Evolutionary conservation across 2,329 filamentous ascomycete species (phyloP), one percentile per base, ranked within the genome.

Genomic region (Drechslerella dactyloides): DNA sequence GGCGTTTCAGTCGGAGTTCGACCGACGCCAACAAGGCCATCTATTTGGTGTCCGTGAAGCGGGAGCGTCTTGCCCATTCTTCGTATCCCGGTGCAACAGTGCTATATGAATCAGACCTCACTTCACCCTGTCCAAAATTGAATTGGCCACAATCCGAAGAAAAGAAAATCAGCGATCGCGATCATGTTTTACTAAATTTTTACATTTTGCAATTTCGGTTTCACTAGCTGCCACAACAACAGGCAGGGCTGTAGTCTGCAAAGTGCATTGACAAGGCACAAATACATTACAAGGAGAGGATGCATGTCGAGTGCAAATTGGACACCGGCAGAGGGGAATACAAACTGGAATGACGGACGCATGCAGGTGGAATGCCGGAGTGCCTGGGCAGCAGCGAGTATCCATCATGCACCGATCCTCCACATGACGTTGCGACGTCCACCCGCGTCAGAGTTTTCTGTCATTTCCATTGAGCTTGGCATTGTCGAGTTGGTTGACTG

Each of bases 351-450:
- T 65, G 21, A 56, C 60, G 60, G 68, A 65, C 53, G 68, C 68
- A 59, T 65, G 60, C 60, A 65, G 68, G 59, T 50, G 48, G 59
- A 72, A 72, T 59, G 48, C 48, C 44, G 7, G 55, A 23, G 40
- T 35, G 30, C 27, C 37, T 11, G 40, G 58, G 33, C 46, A 53
- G 23, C 50, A 64, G n/a, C 30, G 51, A 17, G 40, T 35, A 58
- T 23, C 15, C 37, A 33, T 30, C 44, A 59, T 53, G 33, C 24
- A 40, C 24, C 19, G 8, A 8, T 33, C 27, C 27, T 33, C 27
- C 27, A 33, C 27, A 65, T 72, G 68, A 72, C 55, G 68, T 72
- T 52, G 50, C 10, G 42, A 33, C 60, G 46, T n/a, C n/a, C 48
- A 6, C 51, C 33, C 24, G 27, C 51, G 24, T 52, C 52, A 44